These are phyloP conservation scores for Collybiopsis luxurians DNA, from an alignment of 768 basidiomycete species.

Conservation along the genomic window DNA sequence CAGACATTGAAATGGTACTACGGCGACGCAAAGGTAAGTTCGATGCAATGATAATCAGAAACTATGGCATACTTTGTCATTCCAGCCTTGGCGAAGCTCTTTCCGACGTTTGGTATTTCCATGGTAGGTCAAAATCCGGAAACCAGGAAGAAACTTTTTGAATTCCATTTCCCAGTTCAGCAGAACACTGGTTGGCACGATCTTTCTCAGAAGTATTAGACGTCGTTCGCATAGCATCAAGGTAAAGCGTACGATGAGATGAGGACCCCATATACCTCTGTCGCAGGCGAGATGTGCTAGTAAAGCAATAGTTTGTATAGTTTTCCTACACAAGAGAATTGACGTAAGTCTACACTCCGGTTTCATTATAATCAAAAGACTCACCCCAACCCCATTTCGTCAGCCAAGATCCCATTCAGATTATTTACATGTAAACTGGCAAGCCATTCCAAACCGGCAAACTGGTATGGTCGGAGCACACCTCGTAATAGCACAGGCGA, in stretches of 20 bases:
- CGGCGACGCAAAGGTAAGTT: too few relatives aligned
- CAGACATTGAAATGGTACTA: conserved; percentile 92
- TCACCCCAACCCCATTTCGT: conserved; percentile 94
- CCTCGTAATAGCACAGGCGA: conserved; percentile 82
- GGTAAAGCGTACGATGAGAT: conserved; percentile 63
- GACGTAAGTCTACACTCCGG: background rate
- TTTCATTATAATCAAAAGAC: conserved; percentile 27
- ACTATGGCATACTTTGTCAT: too few relatives aligned
- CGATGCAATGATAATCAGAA: too few relatives aligned
- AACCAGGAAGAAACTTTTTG: conserved; percentile 91
- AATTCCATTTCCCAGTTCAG: conserved; percentile 98
- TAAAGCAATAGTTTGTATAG: conserved; percentile 94
- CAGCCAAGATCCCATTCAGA: conserved; percentile 82
- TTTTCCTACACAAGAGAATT: conserved; percentile 58
- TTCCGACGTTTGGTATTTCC: conserved; percentile 87
- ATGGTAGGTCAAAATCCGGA: conserved; percentile 86
- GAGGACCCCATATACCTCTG: conserved; percentile 88
- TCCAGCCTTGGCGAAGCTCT: conserved; percentile 89
- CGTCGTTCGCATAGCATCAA: conserved; percentile 14
- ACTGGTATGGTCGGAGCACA: conserved; percentile 87
- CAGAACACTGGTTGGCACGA: conserved; percentile 90
- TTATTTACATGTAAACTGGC: conserved; percentile 81
- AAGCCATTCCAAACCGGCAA: conserved; percentile 92
- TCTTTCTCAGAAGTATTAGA: conserved; percentile 33
- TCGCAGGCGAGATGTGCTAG: conserved; percentile 92